Percentiles rank a stretch among this genome's conserved stretches.
Conservation (phyloP, 2,329 filamentous ascomycete species). For the Colletotrichum incanum region DNA sequence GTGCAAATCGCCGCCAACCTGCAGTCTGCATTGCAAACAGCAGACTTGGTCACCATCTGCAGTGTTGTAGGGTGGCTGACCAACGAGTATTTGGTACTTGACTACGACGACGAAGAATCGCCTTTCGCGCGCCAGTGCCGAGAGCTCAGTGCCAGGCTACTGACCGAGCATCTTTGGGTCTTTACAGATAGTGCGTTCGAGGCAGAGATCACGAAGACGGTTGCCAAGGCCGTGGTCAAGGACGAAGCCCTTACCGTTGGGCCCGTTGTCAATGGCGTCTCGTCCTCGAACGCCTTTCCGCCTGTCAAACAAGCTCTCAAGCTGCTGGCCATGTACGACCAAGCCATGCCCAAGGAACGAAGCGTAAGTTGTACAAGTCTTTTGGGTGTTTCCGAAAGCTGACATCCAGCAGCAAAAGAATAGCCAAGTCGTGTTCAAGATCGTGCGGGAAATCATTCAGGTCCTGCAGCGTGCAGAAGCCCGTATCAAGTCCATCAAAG, state of each 20-base stretch:
- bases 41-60: constrained; percentile 66
- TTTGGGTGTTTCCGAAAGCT: neutral
- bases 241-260: constrained; percentile 67
- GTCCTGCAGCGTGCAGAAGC: constrained; percentile 85
- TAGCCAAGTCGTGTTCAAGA: constrained; percentile 73
- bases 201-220: constrained; percentile 68
- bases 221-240: constrained; percentile 64
- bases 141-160: constrained; percentile 69
- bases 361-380: constrained; percentile 62
- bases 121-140: constrained; percentile 68
- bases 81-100: constrained; percentile 70
- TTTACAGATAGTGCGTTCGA: constrained; percentile 71
- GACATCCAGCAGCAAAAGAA: constrained; percentile 60
- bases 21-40: constrained; percentile 64
- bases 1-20: constrained; percentile 65
- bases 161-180: constrained; percentile 72
- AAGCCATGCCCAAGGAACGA: constrained; percentile 75
- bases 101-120: constrained; percentile 71
- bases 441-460: constrained; percentile 91
- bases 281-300: constrained; percentile 72
- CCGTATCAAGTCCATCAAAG: constrained; percentile 75
- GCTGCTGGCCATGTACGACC: constrained; percentile 74
- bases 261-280: constrained; percentile 63
- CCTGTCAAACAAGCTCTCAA: constrained; percentile 72
- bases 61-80: constrained; percentile 72